A percentile compares a stretch with the other conserved stretches of the same genome.
Conservation (phyloP, 1,284 basidiomycete species). For the Earliella scabrosa region DNA sequence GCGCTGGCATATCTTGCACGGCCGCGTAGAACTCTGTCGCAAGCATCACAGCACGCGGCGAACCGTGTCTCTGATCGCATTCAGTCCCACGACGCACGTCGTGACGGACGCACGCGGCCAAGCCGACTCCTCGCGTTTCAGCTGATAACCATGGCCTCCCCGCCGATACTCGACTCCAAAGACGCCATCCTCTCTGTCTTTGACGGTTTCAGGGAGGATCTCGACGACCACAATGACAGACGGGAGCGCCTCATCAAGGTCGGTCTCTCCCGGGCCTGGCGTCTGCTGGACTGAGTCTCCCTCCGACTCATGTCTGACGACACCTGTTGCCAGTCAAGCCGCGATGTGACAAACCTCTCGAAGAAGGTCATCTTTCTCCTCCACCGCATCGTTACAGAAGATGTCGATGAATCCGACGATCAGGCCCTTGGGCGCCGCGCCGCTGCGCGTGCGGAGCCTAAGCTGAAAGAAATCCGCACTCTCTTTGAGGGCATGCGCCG, state of each 20-base stretch:
- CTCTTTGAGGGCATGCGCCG: constrained; percentile 66
- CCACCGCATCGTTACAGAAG: constrained; percentile 74
- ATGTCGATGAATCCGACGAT: constrained; percentile 38
- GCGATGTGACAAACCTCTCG: constrained; percentile 91
- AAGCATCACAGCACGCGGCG: no score
- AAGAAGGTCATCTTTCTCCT: constrained; percentile 96
- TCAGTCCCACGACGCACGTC: background rate
- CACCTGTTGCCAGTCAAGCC: constrained; percentile 54
- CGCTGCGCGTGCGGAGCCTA: constrained; percentile 62
- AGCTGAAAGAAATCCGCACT: constrained; percentile 72
- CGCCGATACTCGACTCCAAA: constrained; percentile 22
- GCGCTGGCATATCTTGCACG: no score
- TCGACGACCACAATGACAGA: constrained; percentile 78
- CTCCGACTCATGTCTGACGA: background rate
- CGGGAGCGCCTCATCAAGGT: constrained; percentile 88
- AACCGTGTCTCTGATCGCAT: background rate
- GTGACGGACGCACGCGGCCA: background rate
- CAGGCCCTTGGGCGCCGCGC: constrained; percentile 43
- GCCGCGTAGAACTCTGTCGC: no score
- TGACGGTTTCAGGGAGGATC: constrained; percentile 63
- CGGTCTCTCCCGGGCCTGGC: background rate
- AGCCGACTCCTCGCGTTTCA: background rate
- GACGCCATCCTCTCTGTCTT: constrained; percentile 47
- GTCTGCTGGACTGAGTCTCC: background rate
- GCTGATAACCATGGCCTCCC: constrained; percentile 10